These are phyloP conservation scores for Paramyrothecium roridum DNA, from an alignment of 2,329 filamentous ascomycete species.

Conservation along the genomic window DNA sequence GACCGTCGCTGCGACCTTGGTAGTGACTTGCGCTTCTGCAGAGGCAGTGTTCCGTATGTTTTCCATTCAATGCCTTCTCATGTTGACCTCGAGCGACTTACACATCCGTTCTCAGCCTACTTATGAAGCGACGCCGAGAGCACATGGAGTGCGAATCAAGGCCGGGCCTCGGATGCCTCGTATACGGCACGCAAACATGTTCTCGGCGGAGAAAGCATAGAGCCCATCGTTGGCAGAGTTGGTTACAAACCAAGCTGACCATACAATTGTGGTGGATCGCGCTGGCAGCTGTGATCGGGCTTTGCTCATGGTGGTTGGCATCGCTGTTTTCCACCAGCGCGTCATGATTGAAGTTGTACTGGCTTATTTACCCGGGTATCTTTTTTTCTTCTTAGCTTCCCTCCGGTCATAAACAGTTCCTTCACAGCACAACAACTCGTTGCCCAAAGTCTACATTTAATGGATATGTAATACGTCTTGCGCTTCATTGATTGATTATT, in stretches of 20 bases:
- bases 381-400: too few species aligned
- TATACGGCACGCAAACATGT: slow-evolving; percentile 48
- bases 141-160: slow-evolving; percentile 60
- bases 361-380: too few species aligned
- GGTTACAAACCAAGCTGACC: slow-evolving; percentile 41
- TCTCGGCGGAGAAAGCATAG: slow-evolving; percentile 35
- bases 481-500: too few species aligned
- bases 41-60: slow-evolving; percentile 56
- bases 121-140: slow-evolving; percentile 57
- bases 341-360: too few species aligned
- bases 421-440: too few species aligned
- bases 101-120: slow-evolving; percentile 31
- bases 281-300: slow-evolving; percentile 36
- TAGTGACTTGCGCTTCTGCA: slow-evolving; percentile 58
- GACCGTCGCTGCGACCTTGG: slow-evolving; percentile 53
- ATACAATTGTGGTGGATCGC: slow-evolving; percentile 48
- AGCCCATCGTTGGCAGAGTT: slow-evolving; percentile 43
- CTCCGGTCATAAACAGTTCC: too few species aligned
- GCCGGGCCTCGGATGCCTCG: slow-evolving; percentile 53
- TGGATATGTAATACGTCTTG: too few species aligned
- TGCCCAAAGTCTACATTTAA: too few species aligned
- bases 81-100: background rate
- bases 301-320: slow-evolving; percentile 35
- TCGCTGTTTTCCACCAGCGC: too few species aligned
- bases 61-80: background rate